phyloP scores from a whole-genome alignment of 371 early-diverging fungal species.

The Dinochytrium kinnereticum region DNA sequence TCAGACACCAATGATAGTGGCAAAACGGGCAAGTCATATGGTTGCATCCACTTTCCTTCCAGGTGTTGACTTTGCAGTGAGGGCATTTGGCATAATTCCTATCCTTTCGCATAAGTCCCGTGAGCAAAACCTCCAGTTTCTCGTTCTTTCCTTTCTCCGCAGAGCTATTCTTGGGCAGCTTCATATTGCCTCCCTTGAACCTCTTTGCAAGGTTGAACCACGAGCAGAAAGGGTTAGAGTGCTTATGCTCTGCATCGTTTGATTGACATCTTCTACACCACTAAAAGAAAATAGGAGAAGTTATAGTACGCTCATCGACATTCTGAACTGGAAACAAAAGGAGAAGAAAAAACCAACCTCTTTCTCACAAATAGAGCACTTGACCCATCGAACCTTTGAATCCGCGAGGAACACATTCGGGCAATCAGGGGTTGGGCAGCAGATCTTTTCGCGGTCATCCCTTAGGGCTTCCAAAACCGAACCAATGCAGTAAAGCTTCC shows the following conservation, averaged over 20 bases:
- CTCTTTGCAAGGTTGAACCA: not conserved
- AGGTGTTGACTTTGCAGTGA: not conserved
- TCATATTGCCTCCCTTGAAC: not conserved
- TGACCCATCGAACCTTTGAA: not conserved
- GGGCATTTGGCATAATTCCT: conserved; percentile 2
- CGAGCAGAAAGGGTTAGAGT: not conserved
- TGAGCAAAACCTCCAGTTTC: not conserved
- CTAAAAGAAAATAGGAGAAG: not conserved
- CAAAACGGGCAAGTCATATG: conserved; percentile 7
- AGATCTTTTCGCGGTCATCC: not conserved
- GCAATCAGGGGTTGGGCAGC: conserved; percentile 2
- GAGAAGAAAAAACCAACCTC: not conserved
- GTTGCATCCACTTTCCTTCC: not conserved
- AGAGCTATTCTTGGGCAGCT: not conserved
- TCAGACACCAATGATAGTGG: conserved; percentile 14
- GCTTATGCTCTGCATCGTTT: not conserved
- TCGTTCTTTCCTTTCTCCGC: not conserved
- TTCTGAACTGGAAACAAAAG: not conserved
- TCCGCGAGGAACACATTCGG: not conserved
- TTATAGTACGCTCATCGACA: not conserved
- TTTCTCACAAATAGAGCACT: not conserved
- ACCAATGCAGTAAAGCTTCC: not conserved
- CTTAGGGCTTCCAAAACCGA: not conserved
- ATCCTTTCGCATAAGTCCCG: not conserved
- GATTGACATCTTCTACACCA: not conserved